Conservation (phyloP, 495 filamentous ascomycete genomes). For the Articulospora tetracladia region DNA sequence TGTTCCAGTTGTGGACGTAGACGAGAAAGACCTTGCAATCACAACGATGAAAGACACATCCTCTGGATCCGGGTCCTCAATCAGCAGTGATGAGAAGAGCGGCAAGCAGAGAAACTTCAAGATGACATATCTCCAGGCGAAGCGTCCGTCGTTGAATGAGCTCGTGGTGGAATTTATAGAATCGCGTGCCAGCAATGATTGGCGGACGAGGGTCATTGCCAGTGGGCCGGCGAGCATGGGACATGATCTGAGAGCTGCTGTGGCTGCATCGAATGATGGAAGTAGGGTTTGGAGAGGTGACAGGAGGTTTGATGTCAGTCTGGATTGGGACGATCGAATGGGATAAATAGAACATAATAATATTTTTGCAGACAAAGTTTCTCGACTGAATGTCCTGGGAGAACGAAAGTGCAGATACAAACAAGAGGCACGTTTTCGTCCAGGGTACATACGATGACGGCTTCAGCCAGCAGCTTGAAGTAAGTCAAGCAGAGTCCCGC, state of each 20-base stretch:
- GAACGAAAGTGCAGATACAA: too few species aligned
- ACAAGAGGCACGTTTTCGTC: too few species aligned
- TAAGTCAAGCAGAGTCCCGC: too few species aligned
- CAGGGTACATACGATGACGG: too few species aligned
- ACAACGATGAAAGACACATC: constrained; percentile 8
- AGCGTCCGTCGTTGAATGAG: constrained; percentile 30
- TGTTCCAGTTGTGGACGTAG: background rate
- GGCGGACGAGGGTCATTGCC: constrained; percentile 52
- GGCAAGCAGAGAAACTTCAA: background rate
- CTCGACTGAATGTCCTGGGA: too few species aligned
- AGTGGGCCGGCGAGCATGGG: constrained; percentile 62
- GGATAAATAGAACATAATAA: background rate
- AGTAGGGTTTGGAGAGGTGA: constrained; percentile 50
- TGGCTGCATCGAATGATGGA: constrained; percentile 48
- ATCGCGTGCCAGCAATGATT: constrained; percentile 30
- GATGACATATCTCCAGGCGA: constrained; percentile 1
- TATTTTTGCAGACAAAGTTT: too few species aligned
- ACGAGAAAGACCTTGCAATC: constrained; percentile 23
- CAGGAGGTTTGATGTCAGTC: constrained; percentile 48
- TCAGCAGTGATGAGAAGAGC: background rate
- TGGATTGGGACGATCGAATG: constrained; percentile 51
- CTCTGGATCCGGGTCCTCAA: background rate
- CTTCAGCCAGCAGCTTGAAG: too few species aligned
- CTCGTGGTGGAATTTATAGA: constrained; percentile 36
- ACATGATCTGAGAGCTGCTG: constrained; percentile 46